Base-by-base conservation (phyloP, 345 rosid genomes). In the Eucalyptus albens region DNA sequence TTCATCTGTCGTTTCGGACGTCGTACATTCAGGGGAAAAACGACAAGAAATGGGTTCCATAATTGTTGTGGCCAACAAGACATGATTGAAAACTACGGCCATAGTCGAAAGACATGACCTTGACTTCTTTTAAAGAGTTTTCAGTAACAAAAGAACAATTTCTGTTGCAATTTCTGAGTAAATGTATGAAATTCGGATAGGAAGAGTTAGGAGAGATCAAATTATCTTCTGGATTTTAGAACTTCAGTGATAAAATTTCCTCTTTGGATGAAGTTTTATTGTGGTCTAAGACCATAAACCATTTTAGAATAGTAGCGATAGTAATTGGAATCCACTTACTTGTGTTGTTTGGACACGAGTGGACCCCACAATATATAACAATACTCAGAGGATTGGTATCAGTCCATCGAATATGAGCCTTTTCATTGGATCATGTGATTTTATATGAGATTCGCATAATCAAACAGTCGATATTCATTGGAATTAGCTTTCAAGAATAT, bases 401-500 rank as follows among this genome's bases (percentile, higher is more conserved):
- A 10, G 22, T 9, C 26, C 26, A 9, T 17, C 14, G 1, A 33
- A 33, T 5, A 17, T 72, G 26, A 37, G 45, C 7, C 8, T 19
- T 33, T 72, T 37, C 7, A 8, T 33, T 72, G 8, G 14, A 19
- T 33, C 8, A 33, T 11, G 14, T 72, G 26, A 33, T 33, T 15
- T 72, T 72, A 17, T 6, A 72, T 72, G 82, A 72, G 26, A 65
- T 33, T 6, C 81, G 3, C 40, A 69, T 69, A 10, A 69, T 69
- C 9, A 3, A 3, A 33, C 13, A 17, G 0, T 5, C 0, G 19
- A 3, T 3, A 69, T 9, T 69, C 7, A 19, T 31, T 9, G 26
- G 10, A 53, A 53, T 21, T 53, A 53, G 26, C 59, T 53, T 53
- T 53, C 27, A 37, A 33, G 14, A 72, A 77, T 26, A 77, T 56